These are phyloP conservation scores for Trametes elegans DNA, from an alignment of 768 basidiomycete species.

Conservation along the genomic window DNA sequence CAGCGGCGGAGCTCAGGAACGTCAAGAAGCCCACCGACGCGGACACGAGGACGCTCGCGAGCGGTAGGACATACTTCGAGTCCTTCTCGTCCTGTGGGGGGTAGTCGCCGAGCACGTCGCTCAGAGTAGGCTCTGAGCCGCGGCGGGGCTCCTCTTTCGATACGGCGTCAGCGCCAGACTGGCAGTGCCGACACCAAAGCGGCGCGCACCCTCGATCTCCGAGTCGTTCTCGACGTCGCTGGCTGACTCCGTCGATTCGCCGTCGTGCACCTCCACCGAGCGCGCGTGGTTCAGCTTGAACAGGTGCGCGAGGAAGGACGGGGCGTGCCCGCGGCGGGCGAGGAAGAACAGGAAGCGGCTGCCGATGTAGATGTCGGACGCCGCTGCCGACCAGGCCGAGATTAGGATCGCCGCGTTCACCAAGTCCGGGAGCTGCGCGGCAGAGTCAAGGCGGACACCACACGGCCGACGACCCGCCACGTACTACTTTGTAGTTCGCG, in stretches of 20 bases:
- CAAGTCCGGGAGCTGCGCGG: slow-evolving; percentile 38
- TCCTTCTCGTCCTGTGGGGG: background rate
- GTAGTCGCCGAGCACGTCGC: slow-evolving; percentile 3
- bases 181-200: no score
- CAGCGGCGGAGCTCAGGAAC: slow-evolving; percentile 10
- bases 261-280: background rate
- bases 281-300: slow-evolving; percentile 17
- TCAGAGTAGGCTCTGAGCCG: no score
- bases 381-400: slow-evolving; percentile 57
- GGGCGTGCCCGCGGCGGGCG: slow-evolving; percentile 44
- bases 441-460: background rate
- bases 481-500: slow-evolving; percentile 44
- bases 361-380: slow-evolving; percentile 50
- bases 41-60: slow-evolving; percentile 18
- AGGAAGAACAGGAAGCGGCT: slow-evolving; percentile 51
- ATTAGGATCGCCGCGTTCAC: slow-evolving; percentile 43
- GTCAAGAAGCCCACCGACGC: slow-evolving; percentile 21
- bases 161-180: background rate
- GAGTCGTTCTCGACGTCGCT: slow-evolving; percentile 1
- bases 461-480: slow-evolving; percentile 8
- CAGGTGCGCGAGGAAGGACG: slow-evolving; percentile 24
- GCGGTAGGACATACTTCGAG: slow-evolving; percentile 17
- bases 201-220: background rate
- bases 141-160: no score
- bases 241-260: background rate